phyloP scores from a whole-genome alignment of 129 eudicot species.

The Ambrosia artemisiifolia region DNA sequence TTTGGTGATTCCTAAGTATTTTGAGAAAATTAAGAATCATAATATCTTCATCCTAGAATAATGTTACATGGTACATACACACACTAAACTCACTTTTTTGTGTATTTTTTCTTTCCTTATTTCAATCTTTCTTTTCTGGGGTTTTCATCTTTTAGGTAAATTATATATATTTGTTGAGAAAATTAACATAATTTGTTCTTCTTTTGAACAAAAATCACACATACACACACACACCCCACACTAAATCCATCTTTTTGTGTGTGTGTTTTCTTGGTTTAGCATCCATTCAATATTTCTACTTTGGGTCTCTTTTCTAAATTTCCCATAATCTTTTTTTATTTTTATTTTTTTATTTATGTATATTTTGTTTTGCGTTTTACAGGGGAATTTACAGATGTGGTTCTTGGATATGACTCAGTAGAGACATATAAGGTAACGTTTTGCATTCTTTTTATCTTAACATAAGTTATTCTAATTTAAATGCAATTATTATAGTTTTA shows the following conservation, averaged over 20 bases:
- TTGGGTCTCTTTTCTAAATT: background rate
- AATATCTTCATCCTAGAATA: background rate
- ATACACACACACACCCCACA: background rate
- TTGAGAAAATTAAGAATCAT: background rate
- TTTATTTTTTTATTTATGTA: background rate
- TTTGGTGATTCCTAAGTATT: background rate
- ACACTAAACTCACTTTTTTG: conserved; percentile 7
- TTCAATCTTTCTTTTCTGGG: background rate
- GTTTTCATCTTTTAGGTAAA: background rate
- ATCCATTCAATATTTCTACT: background rate
- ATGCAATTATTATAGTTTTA: background rate
- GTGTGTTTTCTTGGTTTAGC: background rate
- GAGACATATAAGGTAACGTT: conserved; percentile 54
- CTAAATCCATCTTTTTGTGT: background rate
- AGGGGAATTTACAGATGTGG: conserved; percentile 68
- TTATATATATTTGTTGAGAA: background rate
- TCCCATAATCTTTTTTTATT: background rate
- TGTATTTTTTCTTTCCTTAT: background rate
- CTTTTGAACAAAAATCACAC: background rate
- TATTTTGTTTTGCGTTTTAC: background rate
- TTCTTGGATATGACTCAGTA: conserved; percentile 67
- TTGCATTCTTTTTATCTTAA: background rate
- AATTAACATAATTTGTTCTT: conserved; percentile 1
- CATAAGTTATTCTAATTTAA: background rate
- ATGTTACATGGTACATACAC: background rate